These are phyloP conservation scores for Knoxia roxburghii DNA, from an alignment of 257 asterid genomes.

Conservation along the genomic window DNA sequence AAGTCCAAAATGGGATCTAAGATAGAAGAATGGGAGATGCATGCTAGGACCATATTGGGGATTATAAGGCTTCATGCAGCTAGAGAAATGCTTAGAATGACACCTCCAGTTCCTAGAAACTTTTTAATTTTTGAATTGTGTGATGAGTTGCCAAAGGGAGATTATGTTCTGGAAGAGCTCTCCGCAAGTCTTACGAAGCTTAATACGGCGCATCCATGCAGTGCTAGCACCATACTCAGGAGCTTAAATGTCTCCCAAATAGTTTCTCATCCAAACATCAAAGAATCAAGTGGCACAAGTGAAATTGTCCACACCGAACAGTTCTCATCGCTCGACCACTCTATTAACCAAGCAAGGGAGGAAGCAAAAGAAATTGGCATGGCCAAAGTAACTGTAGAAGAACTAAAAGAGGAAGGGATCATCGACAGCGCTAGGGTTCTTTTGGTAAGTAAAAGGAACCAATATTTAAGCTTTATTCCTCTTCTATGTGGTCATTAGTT, in stretches of 20 bases:
- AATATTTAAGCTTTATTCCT: not conserved
- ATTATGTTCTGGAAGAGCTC: constrained; percentile 60
- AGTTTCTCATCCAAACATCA: constrained; percentile 24
- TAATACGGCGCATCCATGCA: constrained; percentile 51
- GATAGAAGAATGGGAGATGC: constrained; percentile 63
- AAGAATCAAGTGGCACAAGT: constrained; percentile 13
- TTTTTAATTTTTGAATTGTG: constrained; percentile 62
- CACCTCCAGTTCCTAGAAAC: constrained; percentile 70
- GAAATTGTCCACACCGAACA: constrained; percentile 34
- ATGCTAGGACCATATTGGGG: constrained; percentile 71
- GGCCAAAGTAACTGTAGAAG: constrained; percentile 62
- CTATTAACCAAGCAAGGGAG: constrained; percentile 57
- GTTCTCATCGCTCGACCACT: constrained; percentile 48
- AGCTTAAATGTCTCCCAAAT: constrained; percentile 49
- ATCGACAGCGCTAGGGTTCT: constrained; percentile 72
- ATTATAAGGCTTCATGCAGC: constrained; percentile 86
- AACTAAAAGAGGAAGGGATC: constrained; percentile 68
- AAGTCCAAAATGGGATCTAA: constrained; percentile 48
- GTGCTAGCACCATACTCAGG: constrained; percentile 73
- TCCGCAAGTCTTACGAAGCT: constrained; percentile 46
- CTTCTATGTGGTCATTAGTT: not conserved
- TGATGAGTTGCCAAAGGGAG: constrained; percentile 84
- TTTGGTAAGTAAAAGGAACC: constrained; percentile 38
- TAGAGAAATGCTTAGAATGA: constrained; percentile 84
- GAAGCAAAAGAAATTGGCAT: constrained; percentile 52